Conservation (phyloP, 306 rosid species). For the Albizia julibrissin region DNA sequence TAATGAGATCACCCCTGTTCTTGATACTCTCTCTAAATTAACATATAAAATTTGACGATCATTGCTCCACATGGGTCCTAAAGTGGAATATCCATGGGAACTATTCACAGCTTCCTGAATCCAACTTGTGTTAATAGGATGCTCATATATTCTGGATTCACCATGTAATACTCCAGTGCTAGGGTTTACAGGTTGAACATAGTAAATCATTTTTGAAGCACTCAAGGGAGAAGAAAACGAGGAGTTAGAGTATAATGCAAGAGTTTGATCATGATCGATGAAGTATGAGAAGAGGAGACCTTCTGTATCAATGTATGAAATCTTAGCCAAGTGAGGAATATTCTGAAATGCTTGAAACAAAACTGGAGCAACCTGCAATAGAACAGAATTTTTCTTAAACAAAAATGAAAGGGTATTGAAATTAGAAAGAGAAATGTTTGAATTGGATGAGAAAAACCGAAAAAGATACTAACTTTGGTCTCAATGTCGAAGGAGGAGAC, state of each 20-base stretch:
- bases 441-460: background rate
- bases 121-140: constrained; percentile 36
- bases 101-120: constrained; percentile 29
- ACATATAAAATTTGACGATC: constrained; percentile 36
- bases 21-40: constrained; percentile 42
- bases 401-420: background rate
- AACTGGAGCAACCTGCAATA: constrained; percentile 52
- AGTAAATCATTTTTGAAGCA: constrained; percentile 24
- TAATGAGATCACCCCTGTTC: constrained; percentile 39
- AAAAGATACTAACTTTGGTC: constrained; percentile 29
- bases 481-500: constrained; percentile 37
- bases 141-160: constrained; percentile 28
- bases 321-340: constrained; percentile 45
- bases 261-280: constrained; percentile 28
- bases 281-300: constrained; percentile 55
- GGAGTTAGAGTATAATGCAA: constrained; percentile 56
- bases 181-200: constrained; percentile 38
- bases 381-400: background rate
- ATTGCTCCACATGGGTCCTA: constrained; percentile 44
- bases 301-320: constrained; percentile 52
- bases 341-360: constrained; percentile 51
- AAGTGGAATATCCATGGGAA: constrained; percentile 37
- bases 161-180: constrained; percentile 49
- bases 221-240: constrained; percentile 21
- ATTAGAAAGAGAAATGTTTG: background rate